These are phyloP conservation scores for Penicillium expansum DNA, from an alignment of 2,329 filamentous ascomycete genomes.

Conservation along the genomic window DNA sequence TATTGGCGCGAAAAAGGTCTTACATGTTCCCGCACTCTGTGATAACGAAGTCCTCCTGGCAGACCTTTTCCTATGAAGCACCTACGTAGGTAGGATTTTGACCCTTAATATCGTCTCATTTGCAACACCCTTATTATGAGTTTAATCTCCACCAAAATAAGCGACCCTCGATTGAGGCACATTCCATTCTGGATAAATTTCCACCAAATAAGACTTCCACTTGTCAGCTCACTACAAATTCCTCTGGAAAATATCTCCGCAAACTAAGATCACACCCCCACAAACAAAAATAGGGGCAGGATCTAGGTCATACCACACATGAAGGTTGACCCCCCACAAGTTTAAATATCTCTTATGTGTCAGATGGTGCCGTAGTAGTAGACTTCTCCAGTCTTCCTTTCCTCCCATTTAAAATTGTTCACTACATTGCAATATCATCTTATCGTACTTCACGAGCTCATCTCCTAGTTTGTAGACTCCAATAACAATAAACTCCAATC, in stretches of 20 bases:
- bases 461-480: too few relatives aligned
- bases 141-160: neutral
- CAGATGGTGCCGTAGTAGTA: too few relatives aligned
- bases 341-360: too few relatives aligned
- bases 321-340: neutral
- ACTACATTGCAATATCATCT: too few relatives aligned
- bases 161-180: neutral
- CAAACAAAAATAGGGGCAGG: neutral
- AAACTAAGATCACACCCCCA: too few relatives aligned
- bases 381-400: too few relatives aligned
- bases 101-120: neutral
- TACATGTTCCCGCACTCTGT: too few relatives aligned
- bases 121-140: neutral
- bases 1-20: neutral
- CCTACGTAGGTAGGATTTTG: neutral
- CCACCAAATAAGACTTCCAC: neutral
- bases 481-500: neutral
- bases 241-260: neutral
- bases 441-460: too few relatives aligned
- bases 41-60: neutral
- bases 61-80: neutral
- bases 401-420: too few relatives aligned
- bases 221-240: neutral
- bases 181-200: neutral
- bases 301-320: neutral